Evolutionary conservation across 345 rosid species (phyloP).

Genomic region (Nasturtium officinale): DNA sequence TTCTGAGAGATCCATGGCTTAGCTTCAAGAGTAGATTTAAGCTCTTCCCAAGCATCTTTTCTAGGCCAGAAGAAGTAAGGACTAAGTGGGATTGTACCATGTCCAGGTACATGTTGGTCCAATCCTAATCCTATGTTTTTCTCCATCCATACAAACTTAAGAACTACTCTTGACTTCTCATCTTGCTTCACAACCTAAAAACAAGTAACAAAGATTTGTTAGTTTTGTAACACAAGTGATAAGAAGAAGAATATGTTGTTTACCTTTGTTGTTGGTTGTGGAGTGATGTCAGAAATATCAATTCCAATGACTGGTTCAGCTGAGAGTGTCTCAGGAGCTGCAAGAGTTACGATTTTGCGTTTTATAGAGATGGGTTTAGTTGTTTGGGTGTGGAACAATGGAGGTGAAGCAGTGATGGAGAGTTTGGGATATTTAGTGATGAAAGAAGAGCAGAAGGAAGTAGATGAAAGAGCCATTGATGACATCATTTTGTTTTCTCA

Average conservation of each 20-base stretch:
- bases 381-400: slow-evolving; percentile 11
- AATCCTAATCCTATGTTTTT: slow-evolving; percentile 77
- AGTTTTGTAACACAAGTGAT: slow-evolving; percentile 18
- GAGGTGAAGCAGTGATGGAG: slow-evolving; percentile 30
- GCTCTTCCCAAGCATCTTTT: slow-evolving; percentile 92
- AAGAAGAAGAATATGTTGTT: neutral
- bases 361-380: slow-evolving; percentile 45
- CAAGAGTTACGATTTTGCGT: slow-evolving; percentile 43
- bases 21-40: slow-evolving; percentile 67
- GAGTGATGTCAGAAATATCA: neutral
- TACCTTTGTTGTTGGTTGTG: slow-evolving; percentile 46
- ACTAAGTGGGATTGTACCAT: slow-evolving; percentile 73
- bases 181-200: slow-evolving; percentile 47
- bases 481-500: slow-evolving; percentile 44
- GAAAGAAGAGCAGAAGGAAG: slow-evolving; percentile 37
- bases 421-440: slow-evolving; percentile 31
- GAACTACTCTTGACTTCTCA: slow-evolving; percentile 64
- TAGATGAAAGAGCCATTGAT: slow-evolving; percentile 49
- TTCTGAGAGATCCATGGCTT: slow-evolving; percentile 84
- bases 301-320: slow-evolving; percentile 40
- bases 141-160: slow-evolving; percentile 90
- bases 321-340: slow-evolving; percentile 54
- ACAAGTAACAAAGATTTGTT: neutral
- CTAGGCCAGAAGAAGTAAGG: slow-evolving; percentile 84
- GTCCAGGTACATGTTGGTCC: slow-evolving; percentile 73